phyloP scores from a whole-genome alignment of 768 basidiomycete species.

The Boletellus ananas region DNA sequence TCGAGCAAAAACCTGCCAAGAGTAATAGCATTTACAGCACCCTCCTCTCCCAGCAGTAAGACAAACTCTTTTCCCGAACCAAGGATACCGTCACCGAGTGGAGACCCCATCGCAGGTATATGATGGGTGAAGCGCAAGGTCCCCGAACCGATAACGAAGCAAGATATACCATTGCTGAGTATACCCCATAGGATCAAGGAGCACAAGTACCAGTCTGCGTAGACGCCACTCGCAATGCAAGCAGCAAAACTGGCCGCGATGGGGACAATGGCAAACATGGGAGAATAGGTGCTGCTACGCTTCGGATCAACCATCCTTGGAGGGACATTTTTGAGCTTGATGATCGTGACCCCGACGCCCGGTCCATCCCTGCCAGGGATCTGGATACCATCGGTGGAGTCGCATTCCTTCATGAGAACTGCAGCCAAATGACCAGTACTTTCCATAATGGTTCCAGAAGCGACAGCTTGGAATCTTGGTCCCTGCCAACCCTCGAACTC shows the following conservation, averaged over 20 bases:
- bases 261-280: conserved; percentile 16
- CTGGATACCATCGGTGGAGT: conserved; percentile 4
- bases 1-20: conserved; percentile 25
- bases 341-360: conserved; percentile 7
- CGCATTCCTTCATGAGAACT: conserved; percentile 40
- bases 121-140: conserved; percentile 20
- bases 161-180: conserved; percentile 27
- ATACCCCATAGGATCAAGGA: conserved; percentile 29
- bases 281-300: neutral
- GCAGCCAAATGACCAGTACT: conserved; percentile 49
- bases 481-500: conserved; percentile 5
- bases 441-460: conserved; percentile 49
- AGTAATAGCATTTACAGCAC: conserved; percentile 28
- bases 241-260: conserved; percentile 20
- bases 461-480: conserved; percentile 75
- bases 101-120: conserved; percentile 22
- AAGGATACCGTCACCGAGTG: conserved; percentile 30
- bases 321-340: conserved; percentile 9
- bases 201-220: conserved; percentile 25
- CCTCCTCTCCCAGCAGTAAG: conserved; percentile 26
- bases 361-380: conserved; percentile 10
- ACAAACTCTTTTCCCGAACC: conserved; percentile 16
- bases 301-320: conserved; percentile 4
- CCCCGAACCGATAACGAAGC: conserved; percentile 23
- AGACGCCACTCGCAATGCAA: conserved; percentile 17